A percentile compares a stretch with the other conserved stretches of the same genome.
phyloP scores from a whole-genome alignment of 305 asterid genomes.

The Salvia sclarea region DNA sequence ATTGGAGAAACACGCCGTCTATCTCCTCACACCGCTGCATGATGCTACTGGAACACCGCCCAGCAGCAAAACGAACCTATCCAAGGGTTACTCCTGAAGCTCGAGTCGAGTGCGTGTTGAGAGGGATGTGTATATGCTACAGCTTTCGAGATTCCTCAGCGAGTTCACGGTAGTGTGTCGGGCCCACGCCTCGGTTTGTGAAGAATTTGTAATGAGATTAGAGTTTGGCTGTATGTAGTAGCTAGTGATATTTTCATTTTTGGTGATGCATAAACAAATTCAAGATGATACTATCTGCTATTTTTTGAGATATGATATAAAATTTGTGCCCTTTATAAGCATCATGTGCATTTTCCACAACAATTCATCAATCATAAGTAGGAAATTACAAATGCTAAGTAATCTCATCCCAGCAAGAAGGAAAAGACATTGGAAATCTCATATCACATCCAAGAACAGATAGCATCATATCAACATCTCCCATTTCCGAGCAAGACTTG shows the following conservation, averaged over 20 bases:
- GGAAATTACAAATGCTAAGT: neutral
- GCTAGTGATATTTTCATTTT: neutral
- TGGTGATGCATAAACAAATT: neutral
- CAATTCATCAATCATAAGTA: neutral
- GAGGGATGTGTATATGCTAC: neutral
- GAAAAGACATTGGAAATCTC: constrained; percentile 38
- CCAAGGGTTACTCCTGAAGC: neutral
- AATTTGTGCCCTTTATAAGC: neutral
- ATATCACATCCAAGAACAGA: constrained; percentile 48
- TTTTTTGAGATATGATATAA: neutral
- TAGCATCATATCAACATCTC: constrained; percentile 39
- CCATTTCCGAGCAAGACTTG: constrained; percentile 30
- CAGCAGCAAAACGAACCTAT: neutral
- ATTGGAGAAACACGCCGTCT: neutral
- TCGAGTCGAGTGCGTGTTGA: neutral
- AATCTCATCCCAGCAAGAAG: constrained; percentile 25
- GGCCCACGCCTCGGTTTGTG: neutral
- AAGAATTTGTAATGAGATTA: neutral
- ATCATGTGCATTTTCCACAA: neutral
- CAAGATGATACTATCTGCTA: constrained; percentile 9
- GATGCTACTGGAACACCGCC: neutral
- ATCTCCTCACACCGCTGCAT: constrained; percentile 13
- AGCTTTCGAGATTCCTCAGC: neutral
- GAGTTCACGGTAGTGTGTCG: neutral
- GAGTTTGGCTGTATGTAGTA: constrained; percentile 22